A percentile compares a stretch with the other conserved stretches of the same genome.
Conservation (phyloP, 108 stramenopile genomes). For the Nannochloropsis oceanica region DNA sequence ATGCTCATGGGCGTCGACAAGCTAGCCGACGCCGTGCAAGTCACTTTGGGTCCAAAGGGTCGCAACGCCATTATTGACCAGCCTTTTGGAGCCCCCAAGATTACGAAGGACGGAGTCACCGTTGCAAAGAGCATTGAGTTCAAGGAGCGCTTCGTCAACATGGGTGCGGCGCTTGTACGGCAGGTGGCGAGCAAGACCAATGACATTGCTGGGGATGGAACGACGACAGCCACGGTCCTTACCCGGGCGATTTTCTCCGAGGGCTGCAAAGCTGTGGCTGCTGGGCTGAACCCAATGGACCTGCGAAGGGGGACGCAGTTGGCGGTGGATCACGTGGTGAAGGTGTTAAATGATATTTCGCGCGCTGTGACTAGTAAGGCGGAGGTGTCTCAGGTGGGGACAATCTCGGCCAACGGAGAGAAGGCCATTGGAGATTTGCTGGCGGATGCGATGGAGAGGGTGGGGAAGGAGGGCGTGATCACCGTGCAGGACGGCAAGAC, state of each 20-base stretch:
- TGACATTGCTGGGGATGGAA: conserved; percentile 97
- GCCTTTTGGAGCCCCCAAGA: conserved; percentile 96
- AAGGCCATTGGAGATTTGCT: conserved; percentile 80
- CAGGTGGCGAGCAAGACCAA: conserved; percentile 95
- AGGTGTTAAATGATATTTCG: conserved; percentile 66
- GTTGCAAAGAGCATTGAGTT: conserved; percentile 99
- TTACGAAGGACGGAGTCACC: conserved; percentile 99
- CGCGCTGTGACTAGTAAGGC: conserved; percentile 86
- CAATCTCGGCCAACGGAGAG: conserved; percentile 97
- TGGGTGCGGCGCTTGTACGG: conserved; percentile 73
- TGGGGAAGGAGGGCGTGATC: conserved; percentile 99
- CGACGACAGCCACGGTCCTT: conserved; percentile 97
- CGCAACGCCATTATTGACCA: conserved; percentile 98
- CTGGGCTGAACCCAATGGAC: conserved; percentile 97
- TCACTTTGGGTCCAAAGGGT: conserved; percentile 98
- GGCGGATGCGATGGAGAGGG: conserved; percentile 95
- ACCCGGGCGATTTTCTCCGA: conserved; percentile 80
- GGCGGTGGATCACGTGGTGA: conserved; percentile 76
- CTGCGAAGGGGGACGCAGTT: conserved; percentile 81
- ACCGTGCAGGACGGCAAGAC: conserved; percentile 99
- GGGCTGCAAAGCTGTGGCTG: conserved; percentile 61
- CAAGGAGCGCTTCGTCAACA: conserved; percentile 80
- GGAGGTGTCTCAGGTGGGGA: conserved; percentile 94
- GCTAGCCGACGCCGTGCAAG: conserved; percentile 96
- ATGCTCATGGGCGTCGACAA: conserved; percentile 88